These are phyloP conservation scores for Artemisia tridentata DNA, from an alignment of 129 eudicot genomes.

Conservation along the genomic window DNA sequence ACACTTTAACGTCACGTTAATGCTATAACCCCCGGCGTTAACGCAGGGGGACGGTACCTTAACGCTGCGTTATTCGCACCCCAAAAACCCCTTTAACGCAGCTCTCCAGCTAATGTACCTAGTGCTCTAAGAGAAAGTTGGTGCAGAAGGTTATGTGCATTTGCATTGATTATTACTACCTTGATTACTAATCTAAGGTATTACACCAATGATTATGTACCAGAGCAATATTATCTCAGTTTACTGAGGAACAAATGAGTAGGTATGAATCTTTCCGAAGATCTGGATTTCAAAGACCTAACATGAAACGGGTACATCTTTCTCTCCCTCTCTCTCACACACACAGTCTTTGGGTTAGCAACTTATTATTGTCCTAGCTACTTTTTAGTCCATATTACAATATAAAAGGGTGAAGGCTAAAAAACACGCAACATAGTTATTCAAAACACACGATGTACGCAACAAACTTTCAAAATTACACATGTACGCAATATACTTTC, in stretches of 20 bases:
- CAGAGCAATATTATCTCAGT: slow-evolving; percentile 79
- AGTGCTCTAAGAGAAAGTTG: background rate
- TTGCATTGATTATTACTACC: background rate
- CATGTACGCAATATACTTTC: no score
- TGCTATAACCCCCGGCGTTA: no score
- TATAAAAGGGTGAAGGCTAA: no score
- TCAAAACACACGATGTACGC: no score
- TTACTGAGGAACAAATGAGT: slow-evolving; percentile 85
- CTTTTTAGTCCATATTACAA: no score
- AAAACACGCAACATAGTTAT: no score
- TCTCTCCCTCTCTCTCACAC: background rate
- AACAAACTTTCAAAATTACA: no score
- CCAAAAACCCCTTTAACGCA: no score
- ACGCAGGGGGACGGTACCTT: no score
- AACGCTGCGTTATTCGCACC: no score
- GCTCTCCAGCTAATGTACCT: no score
- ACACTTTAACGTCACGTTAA: no score
- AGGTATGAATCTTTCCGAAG: slow-evolving; percentile 93
- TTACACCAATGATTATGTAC: slow-evolving; percentile 12
- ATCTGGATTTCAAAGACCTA: slow-evolving; percentile 93
- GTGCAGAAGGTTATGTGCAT: background rate
- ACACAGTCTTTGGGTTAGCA: background rate
- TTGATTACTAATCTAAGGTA: slow-evolving; percentile 8
- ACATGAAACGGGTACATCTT: slow-evolving; percentile 78
- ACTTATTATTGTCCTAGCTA: background rate